Conservation (phyloP, 1,284 basidiomycete genomes). For the Ganoderma multipileum region DNA sequence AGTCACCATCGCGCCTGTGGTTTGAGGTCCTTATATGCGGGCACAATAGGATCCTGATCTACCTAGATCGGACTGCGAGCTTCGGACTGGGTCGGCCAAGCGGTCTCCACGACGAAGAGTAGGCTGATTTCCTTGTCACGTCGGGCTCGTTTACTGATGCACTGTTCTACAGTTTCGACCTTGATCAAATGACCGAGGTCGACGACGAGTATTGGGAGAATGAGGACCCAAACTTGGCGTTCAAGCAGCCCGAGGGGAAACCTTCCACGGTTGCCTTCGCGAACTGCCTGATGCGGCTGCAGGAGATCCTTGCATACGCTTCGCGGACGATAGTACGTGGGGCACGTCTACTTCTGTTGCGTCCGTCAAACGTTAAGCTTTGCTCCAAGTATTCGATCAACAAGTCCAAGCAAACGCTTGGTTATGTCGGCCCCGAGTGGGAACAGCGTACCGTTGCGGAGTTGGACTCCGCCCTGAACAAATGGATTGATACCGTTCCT, state of each 20-base stretch:
- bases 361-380: neutral
- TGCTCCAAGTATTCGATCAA: slow-evolving; percentile 32
- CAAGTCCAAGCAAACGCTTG: slow-evolving; percentile 30
- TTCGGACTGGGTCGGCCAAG: slow-evolving; percentile 69
- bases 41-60: slow-evolving; percentile 50
- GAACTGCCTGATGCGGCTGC: slow-evolving; percentile 62
- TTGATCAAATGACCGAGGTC: slow-evolving; percentile 69
- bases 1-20: neutral
- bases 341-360: too few species aligned
- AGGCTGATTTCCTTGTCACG: slow-evolving; percentile 26
- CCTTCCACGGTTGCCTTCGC: slow-evolving; percentile 63
- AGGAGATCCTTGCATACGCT: slow-evolving; percentile 68
- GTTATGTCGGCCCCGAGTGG: slow-evolving; percentile 32
- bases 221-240: slow-evolving; percentile 48
- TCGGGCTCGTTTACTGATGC: neutral
- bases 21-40: neutral
- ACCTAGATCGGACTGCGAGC: slow-evolving; percentile 58
- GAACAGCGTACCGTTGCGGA: slow-evolving; percentile 33
- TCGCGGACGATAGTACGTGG: slow-evolving; percentile 64
- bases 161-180: slow-evolving; percentile 55
- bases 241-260: slow-evolving; percentile 58
- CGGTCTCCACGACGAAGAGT: slow-evolving; percentile 74
- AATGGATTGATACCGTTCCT: slow-evolving; percentile 33
- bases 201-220: slow-evolving; percentile 78
- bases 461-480: slow-evolving; percentile 36